These are phyloP conservation scores for Suillus fuscotomentosus DNA, from an alignment of 768 basidiomycete genomes.

Conservation along the genomic window DNA sequence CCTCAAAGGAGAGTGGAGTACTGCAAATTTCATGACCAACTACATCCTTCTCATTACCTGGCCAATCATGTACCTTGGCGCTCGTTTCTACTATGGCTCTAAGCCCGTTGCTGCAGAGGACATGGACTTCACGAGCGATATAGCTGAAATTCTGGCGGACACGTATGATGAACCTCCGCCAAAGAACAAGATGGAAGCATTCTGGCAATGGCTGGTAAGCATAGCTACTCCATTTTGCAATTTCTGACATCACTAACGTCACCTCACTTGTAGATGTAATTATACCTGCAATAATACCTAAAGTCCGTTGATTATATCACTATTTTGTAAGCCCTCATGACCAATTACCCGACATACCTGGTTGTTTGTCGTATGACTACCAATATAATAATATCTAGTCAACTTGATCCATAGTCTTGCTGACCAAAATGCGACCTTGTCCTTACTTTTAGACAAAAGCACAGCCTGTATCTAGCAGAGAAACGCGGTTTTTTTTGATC, in stretches of 20 bases:
- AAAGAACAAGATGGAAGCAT: constrained; percentile 59
- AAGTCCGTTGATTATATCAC: background rate
- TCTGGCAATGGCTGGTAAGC: constrained; percentile 82
- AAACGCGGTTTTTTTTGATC: background rate
- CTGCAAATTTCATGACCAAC: constrained; percentile 76
- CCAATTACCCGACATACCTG: background rate
- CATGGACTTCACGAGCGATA: constrained; percentile 82
- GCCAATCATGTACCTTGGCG: constrained; percentile 68
- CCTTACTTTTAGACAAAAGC: background rate
- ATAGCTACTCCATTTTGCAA: background rate
- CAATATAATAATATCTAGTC: background rate
- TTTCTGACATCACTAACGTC: background rate
- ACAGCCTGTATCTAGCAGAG: too few relatives aligned
- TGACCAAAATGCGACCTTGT: background rate
- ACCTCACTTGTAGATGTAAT: constrained; percentile 4
- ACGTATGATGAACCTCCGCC: constrained; percentile 73
- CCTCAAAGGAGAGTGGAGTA: constrained; percentile 50
- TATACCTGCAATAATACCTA: constrained; percentile 1
- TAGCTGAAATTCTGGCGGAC: constrained; percentile 69
- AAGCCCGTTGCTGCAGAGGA: constrained; percentile 42
- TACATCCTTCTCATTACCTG: constrained; percentile 74
- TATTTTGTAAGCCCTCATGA: background rate
- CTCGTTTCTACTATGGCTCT: constrained; percentile 43
- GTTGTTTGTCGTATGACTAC: background rate
- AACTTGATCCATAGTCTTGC: background rate